Conservation (phyloP, 2,329 filamentous ascomycete genomes). For the Calonectria fujianensis region DNA sequence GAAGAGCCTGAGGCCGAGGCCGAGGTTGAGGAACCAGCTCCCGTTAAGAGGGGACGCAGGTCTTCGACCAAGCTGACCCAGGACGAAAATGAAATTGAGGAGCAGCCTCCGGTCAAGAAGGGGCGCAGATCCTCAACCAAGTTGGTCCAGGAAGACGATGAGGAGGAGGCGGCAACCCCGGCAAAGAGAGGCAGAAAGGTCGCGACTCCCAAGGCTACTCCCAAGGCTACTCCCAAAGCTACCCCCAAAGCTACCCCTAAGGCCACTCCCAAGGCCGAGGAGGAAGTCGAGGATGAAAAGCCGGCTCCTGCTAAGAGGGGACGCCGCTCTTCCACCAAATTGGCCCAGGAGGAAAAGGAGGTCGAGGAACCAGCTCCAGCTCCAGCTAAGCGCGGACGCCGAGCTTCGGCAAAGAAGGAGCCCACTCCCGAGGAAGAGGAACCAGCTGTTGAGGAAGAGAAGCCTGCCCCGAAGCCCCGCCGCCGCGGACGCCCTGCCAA, state of each 20-base stretch:
- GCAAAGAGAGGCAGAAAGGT: slow-evolving; percentile 54
- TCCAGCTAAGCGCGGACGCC: slow-evolving; percentile 42
- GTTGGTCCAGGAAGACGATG: slow-evolving; percentile 8
- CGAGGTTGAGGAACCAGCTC: slow-evolving; percentile 44
- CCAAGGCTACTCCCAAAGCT: too few species aligned
- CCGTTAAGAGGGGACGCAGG: slow-evolving; percentile 48
- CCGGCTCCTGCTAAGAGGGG: slow-evolving; percentile 55
- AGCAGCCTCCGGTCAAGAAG: slow-evolving; percentile 31
- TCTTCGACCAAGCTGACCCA: slow-evolving; percentile 15
- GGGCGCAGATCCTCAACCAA: slow-evolving; percentile 28
- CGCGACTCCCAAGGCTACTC: slow-evolving; percentile 8
- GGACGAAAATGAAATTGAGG: slow-evolving; percentile 46
- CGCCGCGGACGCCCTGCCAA: slow-evolving; percentile 33
- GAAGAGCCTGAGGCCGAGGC: slow-evolving; percentile 52
- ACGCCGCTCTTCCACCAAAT: slow-evolving; percentile 28
- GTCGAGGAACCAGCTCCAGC: slow-evolving; percentile 35
- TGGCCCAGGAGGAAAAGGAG: slow-evolving; percentile 46
- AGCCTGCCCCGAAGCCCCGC: slow-evolving; percentile 57
- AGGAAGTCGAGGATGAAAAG: slow-evolving; percentile 47
- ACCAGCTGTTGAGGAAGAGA: slow-evolving; percentile 47
- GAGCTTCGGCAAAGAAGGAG: slow-evolving; percentile 43
- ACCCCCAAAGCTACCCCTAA: too few species aligned
- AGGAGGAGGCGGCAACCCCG: slow-evolving; percentile 44
- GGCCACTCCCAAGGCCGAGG: slow-evolving; percentile 23
- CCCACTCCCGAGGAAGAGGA: slow-evolving; percentile 40